These are phyloP conservation scores for Thelephora aurantiotincta DNA, from an alignment of 768 basidiomycete genomes.

Conservation along the genomic window DNA sequence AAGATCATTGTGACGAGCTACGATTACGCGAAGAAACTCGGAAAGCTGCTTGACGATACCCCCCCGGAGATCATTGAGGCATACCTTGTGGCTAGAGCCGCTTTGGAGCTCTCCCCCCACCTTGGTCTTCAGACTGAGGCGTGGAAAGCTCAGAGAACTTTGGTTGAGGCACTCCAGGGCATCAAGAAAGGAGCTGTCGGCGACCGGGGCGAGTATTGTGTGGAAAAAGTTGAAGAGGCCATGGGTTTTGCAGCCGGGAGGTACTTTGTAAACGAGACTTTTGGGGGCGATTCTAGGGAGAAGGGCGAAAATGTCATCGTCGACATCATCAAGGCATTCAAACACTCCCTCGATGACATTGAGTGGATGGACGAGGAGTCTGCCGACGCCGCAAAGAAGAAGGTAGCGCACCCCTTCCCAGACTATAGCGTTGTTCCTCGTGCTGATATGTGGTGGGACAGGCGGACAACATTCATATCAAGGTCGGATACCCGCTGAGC, in stretches of 20 bases:
- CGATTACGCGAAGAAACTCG: conserved; percentile 54
- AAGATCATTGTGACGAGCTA: conserved; percentile 77
- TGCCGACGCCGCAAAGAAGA: conserved; percentile 68
- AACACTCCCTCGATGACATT: conserved; percentile 53
- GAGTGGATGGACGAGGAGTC: conserved; percentile 90
- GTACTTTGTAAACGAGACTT: conserved; percentile 79
- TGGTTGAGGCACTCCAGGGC: conserved; percentile 65
- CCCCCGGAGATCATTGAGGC: conserved; percentile 64
- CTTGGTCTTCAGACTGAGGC: conserved; percentile 66
- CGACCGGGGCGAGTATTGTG: conserved; percentile 76
- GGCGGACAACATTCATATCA: conserved; percentile 74
- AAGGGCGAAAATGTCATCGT: conserved; percentile 77
- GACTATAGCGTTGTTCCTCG: conserved; percentile 3
- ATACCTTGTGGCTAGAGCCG: conserved; percentile 74
- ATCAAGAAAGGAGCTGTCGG: conserved; percentile 78
- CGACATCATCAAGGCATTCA: conserved; percentile 78
- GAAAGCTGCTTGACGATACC: conserved; percentile 53
- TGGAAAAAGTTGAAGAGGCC: conserved; percentile 50
- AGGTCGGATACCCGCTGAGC: conserved; percentile 85
- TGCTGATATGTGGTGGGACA: conserved; percentile 14
- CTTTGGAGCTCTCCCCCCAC: conserved; percentile 49
- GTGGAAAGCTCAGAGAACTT: conserved; percentile 57
- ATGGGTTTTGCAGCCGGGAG: conserved; percentile 86
- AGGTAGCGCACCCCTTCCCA: conserved; percentile 31
- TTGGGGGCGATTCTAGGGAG: conserved; percentile 61